A percentile compares a stretch with the other conserved stretches of the same genome.
Conservation (phyloP, 1,284 basidiomycete species). For the Phlebopus sp. region DNA sequence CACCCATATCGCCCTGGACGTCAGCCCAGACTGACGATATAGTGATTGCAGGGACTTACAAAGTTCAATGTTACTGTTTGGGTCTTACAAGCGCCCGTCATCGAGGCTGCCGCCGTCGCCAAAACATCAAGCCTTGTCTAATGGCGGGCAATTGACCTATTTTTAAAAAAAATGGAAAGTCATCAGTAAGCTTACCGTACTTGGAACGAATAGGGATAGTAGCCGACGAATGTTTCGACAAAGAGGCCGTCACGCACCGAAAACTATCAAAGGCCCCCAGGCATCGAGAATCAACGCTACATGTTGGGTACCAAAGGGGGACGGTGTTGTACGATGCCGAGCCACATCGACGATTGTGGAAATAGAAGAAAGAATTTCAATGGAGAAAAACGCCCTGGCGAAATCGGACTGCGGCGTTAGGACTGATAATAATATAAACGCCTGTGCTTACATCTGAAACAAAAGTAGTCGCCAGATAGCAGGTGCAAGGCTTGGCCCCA, state of each 20-base stretch:
- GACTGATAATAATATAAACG: not conserved
- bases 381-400: conserved; percentile 9
- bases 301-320: conserved; percentile 33
- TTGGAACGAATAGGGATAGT: too few species aligned
- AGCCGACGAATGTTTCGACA: not conserved
- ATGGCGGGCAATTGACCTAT: conserved; percentile 26
- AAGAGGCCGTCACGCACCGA: conserved; percentile 21
- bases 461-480: conserved; percentile 32
- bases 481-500: conserved; percentile 17
- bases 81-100: too few species aligned
- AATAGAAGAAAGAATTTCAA: conserved; percentile 26
- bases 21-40: too few species aligned
- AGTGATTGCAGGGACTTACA: too few species aligned
- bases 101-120: conserved; percentile 13
- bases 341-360: conserved; percentile 31
- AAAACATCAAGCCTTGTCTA: conserved; percentile 23
- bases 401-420: not conserved
- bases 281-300: conserved; percentile 28
- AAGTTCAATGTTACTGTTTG: too few species aligned
- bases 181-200: too few species aligned
- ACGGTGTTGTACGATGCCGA: conserved; percentile 12
- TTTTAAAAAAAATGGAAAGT: too few species aligned
- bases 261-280: conserved; percentile 31
- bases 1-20: too few species aligned
- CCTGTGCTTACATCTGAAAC: conserved; percentile 25